Evolutionary conservation across 2,329 filamentous ascomycete genomes (phyloP).

Genomic region (Blumeriella jaapii): DNA sequence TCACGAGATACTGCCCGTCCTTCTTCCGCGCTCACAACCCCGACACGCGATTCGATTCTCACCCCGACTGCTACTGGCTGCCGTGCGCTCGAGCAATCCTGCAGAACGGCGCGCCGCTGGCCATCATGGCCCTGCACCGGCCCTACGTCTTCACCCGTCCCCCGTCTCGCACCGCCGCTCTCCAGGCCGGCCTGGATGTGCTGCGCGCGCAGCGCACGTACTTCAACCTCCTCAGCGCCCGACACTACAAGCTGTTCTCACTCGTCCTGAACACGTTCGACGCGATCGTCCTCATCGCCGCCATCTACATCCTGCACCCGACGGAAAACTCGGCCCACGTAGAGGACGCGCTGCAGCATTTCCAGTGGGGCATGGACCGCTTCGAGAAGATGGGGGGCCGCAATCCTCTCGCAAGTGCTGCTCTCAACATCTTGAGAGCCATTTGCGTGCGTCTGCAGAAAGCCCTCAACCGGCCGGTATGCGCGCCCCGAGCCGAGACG

Average conservation of each 20-base stretch:
- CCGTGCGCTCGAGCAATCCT: conserved; percentile 36
- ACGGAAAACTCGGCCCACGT: conserved; percentile 40
- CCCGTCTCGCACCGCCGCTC: conserved; percentile 41
- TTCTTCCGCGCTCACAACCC: conserved; percentile 43
- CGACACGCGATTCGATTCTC: conserved; percentile 43
- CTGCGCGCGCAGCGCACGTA: conserved; percentile 44
- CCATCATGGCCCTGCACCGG: conserved; percentile 47
- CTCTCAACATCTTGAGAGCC: conserved; percentile 42
- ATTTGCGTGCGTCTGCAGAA: conserved; percentile 43
- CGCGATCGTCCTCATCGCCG: conserved; percentile 48
- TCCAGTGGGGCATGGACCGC: conserved; percentile 46
- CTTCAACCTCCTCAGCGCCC: conserved; percentile 34
- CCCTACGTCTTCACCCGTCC: conserved; percentile 49
- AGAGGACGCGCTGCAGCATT: conserved; percentile 40
- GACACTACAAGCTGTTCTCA: conserved; percentile 41
- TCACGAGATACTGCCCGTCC: conserved; percentile 39
- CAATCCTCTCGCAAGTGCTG: conserved; percentile 42
- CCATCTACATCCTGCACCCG: conserved; percentile 50
- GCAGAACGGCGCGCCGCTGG: conserved; percentile 37
- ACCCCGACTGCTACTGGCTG: conserved; percentile 44
- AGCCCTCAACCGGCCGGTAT: conserved; percentile 22
- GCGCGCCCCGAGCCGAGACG: not conserved
- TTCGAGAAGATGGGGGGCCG: conserved; percentile 44
- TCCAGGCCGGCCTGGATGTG: conserved; percentile 44
- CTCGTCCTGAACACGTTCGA: conserved; percentile 55